Conservation (phyloP, 305 asterid genomes). For the Fraxinus nigra region DNA sequence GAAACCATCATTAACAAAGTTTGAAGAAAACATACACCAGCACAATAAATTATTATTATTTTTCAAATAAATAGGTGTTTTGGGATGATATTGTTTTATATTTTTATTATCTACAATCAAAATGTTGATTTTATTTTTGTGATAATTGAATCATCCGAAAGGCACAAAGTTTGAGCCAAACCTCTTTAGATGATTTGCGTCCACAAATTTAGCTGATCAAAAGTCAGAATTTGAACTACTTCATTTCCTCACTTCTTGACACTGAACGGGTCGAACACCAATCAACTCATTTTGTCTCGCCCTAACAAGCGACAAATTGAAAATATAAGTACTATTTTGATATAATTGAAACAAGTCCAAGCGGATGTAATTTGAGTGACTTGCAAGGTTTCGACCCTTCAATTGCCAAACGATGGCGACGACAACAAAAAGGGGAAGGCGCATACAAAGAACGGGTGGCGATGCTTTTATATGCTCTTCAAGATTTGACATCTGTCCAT, state of each 20-base stretch:
- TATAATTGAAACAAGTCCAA: background rate
- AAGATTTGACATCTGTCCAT: conserved; percentile 41
- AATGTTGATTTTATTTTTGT: background rate
- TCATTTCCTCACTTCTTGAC: too few species aligned
- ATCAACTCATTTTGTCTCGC: background rate
- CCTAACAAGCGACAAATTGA: background rate
- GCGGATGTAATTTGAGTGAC: background rate
- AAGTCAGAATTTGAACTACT: background rate
- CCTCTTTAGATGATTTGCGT: background rate
- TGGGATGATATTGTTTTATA: background rate
- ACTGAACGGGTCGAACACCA: background rate
- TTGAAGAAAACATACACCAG: background rate
- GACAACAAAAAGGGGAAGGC: conserved; percentile 11
- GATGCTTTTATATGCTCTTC: conserved; percentile 44
- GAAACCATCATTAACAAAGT: background rate
- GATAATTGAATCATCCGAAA: background rate
- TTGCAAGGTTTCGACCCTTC: background rate
- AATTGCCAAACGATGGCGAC: background rate
- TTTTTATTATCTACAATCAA: background rate
- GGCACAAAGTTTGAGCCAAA: background rate
- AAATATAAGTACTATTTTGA: background rate
- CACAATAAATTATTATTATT: too few species aligned
- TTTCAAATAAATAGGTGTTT: too few species aligned
- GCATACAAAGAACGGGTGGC: conserved; percentile 40
- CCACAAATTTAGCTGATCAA: background rate